phyloP scores from a whole-genome alignment of 768 basidiomycete species.

The Russula brevipes region DNA sequence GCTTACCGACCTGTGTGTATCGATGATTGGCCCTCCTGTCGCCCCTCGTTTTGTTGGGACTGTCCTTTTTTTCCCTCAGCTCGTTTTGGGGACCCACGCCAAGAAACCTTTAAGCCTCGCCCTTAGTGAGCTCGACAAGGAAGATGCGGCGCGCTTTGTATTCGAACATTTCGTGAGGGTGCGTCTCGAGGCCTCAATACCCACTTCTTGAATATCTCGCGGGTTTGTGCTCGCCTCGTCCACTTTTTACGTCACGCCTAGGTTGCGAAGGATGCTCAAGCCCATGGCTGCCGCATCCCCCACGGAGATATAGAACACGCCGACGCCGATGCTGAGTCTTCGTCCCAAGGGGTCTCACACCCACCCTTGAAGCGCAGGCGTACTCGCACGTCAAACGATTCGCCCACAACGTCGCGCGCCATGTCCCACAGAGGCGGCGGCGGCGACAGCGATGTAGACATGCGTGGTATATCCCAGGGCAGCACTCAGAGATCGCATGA shows the following conservation, averaged over 20 bases:
- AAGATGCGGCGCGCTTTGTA: conserved; percentile 4
- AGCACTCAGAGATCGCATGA: background rate
- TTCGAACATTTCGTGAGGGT: conserved; percentile 16
- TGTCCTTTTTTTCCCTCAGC: background rate
- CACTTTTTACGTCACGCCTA: background rate
- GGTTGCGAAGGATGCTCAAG: conserved; percentile 9
- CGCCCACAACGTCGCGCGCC: background rate
- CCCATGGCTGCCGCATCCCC: conserved; percentile 4
- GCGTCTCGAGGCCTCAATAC: background rate
- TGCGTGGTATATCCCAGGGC: background rate
- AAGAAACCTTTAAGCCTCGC: conserved; percentile 16
- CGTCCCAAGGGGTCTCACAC: background rate
- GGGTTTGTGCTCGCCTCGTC: no score
- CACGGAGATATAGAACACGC: background rate
- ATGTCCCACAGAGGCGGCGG: background rate
- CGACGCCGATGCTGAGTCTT: background rate
- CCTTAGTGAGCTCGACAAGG: conserved; percentile 7
- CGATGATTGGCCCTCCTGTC: background rate
- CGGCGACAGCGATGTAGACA: no score
- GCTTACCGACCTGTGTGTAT: no score
- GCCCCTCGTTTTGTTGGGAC: background rate
- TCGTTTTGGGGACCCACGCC: conserved; percentile 10
- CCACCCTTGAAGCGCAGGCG: conserved; percentile 10
- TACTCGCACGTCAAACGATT: background rate
- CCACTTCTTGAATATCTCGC: background rate